phyloP scores from a whole-genome alignment of 1,284 basidiomycete genomes.

The Porphyrellus sp. region DNA sequence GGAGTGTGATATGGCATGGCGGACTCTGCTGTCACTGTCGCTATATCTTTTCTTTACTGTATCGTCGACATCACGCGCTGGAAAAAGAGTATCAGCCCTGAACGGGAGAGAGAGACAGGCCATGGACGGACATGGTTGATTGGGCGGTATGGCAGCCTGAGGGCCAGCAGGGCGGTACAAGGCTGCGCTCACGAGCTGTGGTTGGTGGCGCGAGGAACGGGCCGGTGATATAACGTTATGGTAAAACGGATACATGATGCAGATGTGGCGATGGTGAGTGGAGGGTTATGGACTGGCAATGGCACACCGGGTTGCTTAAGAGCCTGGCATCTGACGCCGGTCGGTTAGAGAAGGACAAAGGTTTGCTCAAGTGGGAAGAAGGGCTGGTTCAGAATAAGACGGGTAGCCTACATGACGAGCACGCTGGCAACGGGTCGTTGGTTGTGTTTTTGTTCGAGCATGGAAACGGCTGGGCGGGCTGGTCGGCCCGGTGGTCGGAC shows the following conservation, averaged over 20 bases:
- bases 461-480: no score
- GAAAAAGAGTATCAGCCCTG: conserved; percentile 5
- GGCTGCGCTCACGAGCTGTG: background rate
- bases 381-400: conserved; percentile 13
- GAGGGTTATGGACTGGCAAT: background rate
- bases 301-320: conserved; percentile 10
- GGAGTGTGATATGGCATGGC: conserved; percentile 3
- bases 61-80: conserved; percentile 14
- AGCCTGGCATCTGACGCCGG: background rate
- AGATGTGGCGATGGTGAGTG: background rate
- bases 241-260: conserved; percentile 9
- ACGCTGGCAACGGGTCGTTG: background rate
- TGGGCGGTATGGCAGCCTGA: background rate
- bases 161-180: background rate
- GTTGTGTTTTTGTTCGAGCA: conserved; percentile 11
- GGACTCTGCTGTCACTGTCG: conserved; percentile 3
- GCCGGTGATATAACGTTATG: background rate
- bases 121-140: conserved; percentile 13
- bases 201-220: background rate
- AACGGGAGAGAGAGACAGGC: background rate
- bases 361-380: background rate
- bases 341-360: conserved; percentile 5
- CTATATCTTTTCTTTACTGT: background rate
- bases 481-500: no score
- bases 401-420: background rate